Evolutionary conservation across 2,329 filamentous ascomycete genomes (phyloP).

Genomic region (Penicillium sp.): DNA sequence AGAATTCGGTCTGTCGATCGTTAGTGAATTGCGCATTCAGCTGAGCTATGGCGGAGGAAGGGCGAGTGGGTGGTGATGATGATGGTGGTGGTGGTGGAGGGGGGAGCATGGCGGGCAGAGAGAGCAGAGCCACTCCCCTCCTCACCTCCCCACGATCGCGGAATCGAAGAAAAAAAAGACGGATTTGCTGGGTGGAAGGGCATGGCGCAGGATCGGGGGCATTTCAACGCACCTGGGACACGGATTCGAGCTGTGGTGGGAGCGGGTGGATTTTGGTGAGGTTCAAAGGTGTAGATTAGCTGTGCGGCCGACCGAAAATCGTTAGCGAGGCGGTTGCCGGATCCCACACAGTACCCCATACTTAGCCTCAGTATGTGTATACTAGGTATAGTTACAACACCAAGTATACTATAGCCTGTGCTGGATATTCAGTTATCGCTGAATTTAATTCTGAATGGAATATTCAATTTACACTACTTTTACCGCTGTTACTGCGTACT

Average conservation of each 20-base stretch:
- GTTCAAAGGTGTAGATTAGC: conserved; percentile 40
- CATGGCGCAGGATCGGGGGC: conserved; percentile 22
- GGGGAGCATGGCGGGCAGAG: too few species aligned
- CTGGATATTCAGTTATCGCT: too few species aligned
- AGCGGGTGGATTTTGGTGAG: conserved; percentile 43
- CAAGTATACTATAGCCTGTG: too few species aligned
- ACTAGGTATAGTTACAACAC: too few species aligned
- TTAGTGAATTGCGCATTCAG: conserved; percentile 1
- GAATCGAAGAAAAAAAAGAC: conserved; percentile 29
- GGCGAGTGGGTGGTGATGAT: not conserved
- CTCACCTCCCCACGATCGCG: conserved; percentile 22
- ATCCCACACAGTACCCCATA: conserved; percentile 37
- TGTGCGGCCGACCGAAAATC: conserved; percentile 49
- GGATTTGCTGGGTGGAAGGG: conserved; percentile 25
- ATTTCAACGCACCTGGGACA: conserved; percentile 40
- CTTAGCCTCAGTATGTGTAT: not conserved
- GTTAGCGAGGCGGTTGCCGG: conserved; percentile 46
- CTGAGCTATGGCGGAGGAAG: too few species aligned
- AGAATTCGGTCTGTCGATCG: conserved; percentile 8
- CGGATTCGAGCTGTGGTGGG: conserved; percentile 40
- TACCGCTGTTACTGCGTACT: conserved; percentile 1
- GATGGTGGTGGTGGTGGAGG: conserved; percentile 18
- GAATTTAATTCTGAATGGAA: too few species aligned
- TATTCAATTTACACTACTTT: not conserved
- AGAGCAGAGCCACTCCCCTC: conserved; percentile 17